These are phyloP conservation scores for Parachaetomium inaequale DNA, from an alignment of 495 filamentous ascomycete genomes.

Conservation along the genomic window DNA sequence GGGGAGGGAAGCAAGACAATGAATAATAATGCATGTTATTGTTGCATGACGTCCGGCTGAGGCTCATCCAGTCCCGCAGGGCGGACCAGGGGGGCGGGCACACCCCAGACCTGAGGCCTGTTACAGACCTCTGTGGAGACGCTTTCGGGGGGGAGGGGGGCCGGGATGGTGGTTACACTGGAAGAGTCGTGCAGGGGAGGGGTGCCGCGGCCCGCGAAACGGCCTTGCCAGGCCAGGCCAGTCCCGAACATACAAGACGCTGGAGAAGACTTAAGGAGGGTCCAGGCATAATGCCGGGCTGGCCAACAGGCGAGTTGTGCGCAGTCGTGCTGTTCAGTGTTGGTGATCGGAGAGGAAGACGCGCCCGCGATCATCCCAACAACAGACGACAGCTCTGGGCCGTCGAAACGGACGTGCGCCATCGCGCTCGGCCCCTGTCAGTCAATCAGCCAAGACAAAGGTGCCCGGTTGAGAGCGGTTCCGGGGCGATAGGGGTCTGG, in stretches of 20 bases:
- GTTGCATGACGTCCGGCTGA: constrained; percentile 37
- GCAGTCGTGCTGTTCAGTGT: not conserved
- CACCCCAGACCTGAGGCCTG: constrained; percentile 34
- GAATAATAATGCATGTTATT: constrained; percentile 39
- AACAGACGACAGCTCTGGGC: constrained; percentile 14
- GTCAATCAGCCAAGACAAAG: constrained; percentile 17
- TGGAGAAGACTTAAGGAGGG: not conserved
- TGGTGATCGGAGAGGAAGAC: constrained; percentile 3
- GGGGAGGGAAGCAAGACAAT: constrained; percentile 25
- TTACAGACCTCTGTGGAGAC: constrained; percentile 39
- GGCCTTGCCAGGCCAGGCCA: not conserved
- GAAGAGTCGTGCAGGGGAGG: constrained; percentile 19
- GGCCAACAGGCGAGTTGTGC: not conserved
- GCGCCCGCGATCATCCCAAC: constrained; percentile 17
- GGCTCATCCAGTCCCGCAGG: constrained; percentile 35
- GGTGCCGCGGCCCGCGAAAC: not conserved
- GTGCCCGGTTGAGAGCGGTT: constrained; percentile 29
- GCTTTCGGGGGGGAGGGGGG: constrained; percentile 21
- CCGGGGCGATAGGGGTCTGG: constrained; percentile 24
- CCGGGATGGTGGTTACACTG: constrained; percentile 27
- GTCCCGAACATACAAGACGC: not conserved
- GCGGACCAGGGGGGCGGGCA: constrained; percentile 29
- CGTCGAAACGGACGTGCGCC: constrained; percentile 39
- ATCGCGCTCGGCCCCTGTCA: constrained; percentile 28
- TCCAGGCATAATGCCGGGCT: not conserved